These are phyloP conservation scores for Cladorrhinum samala DNA, from an alignment of 495 filamentous ascomycete genomes.

Conservation along the genomic window DNA sequence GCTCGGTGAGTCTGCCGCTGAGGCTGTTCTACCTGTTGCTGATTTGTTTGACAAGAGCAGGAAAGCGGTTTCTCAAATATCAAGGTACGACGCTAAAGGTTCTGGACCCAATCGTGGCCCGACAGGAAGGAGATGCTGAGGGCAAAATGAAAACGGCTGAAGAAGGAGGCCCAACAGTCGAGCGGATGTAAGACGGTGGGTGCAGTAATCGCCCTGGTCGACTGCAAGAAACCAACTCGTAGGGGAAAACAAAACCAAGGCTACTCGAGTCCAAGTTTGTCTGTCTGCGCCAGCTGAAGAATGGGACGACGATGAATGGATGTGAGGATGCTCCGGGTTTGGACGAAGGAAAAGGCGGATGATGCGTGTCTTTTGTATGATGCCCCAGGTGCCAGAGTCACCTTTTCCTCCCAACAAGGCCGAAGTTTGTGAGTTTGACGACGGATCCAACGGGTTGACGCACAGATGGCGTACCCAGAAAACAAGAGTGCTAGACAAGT, in stretches of 20 bases:
- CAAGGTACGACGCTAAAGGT: not conserved
- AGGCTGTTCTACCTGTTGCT: not conserved
- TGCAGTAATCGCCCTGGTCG: not conserved
- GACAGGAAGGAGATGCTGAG: not conserved
- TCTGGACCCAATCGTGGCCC: not conserved
- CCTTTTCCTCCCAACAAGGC: not conserved
- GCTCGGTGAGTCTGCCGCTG: not conserved
- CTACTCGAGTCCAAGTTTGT: not conserved
- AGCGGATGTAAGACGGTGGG: not conserved
- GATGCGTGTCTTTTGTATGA: conserved; percentile 12
- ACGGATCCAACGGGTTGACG: conserved; percentile 19
- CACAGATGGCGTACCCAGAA: conserved; percentile 16
- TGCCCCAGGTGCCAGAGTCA: conserved; percentile 9
- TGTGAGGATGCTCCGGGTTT: not conserved
- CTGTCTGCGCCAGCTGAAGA: not conserved
- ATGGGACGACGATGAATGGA: conserved; percentile 5
- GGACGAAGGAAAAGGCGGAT: conserved; percentile 10
- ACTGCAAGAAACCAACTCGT: not conserved
- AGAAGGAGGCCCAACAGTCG: no score
- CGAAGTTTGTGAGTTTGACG: conserved; percentile 8
- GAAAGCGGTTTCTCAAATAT: not conserved
- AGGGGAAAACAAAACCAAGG: no score
- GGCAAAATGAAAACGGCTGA: not conserved
- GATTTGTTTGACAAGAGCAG: no score
- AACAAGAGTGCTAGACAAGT: conserved; percentile 12